phyloP scores from a whole-genome alignment of 768 basidiomycete species.

The Russula foetens region DNA sequence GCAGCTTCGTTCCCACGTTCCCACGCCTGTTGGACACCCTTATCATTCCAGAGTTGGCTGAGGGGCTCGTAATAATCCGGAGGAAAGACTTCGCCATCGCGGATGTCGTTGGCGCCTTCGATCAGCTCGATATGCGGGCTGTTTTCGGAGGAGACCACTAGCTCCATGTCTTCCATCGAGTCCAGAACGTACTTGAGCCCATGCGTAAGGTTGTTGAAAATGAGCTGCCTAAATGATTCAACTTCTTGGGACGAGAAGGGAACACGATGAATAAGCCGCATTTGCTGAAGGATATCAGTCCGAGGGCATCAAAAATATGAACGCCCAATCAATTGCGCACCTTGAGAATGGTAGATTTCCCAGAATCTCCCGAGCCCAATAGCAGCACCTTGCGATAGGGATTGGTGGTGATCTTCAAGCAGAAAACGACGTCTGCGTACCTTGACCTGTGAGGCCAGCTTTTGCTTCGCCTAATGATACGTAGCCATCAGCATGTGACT shows the following conservation, averaged over 20 bases:
- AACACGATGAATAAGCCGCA: conserved; percentile 88
- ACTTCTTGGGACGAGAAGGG: conserved; percentile 78
- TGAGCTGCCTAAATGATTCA: conserved; percentile 84
- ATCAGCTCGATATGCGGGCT: conserved; percentile 49
- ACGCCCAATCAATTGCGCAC: conserved; percentile 28
- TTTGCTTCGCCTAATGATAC: conserved; percentile 23
- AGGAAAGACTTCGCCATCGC: conserved; percentile 79
- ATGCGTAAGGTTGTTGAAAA: conserved; percentile 86
- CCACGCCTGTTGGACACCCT: conserved; percentile 67
- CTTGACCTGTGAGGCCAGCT: conserved; percentile 69
- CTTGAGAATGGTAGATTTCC: conserved; percentile 90
- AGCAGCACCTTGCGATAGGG: conserved; percentile 58
- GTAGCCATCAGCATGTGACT: not conserved
- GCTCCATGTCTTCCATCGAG: conserved; percentile 83
- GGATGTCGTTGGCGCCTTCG: conserved; percentile 59
- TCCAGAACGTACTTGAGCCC: conserved; percentile 80
- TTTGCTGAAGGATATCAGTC: conserved; percentile 56
- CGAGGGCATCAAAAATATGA: not conserved
- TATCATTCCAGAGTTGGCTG: conserved; percentile 67
- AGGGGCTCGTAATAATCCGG: conserved; percentile 56
- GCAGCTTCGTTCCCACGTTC: conserved; percentile 84
- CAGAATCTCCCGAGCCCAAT: conserved; percentile 88
- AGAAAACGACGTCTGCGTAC: conserved; percentile 30
- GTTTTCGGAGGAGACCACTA: conserved; percentile 61
- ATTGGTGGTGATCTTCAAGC: not conserved